phyloP scores from a whole-genome alignment of 2,329 filamentous ascomycete genomes.

The Cercospora citrullina region DNA sequence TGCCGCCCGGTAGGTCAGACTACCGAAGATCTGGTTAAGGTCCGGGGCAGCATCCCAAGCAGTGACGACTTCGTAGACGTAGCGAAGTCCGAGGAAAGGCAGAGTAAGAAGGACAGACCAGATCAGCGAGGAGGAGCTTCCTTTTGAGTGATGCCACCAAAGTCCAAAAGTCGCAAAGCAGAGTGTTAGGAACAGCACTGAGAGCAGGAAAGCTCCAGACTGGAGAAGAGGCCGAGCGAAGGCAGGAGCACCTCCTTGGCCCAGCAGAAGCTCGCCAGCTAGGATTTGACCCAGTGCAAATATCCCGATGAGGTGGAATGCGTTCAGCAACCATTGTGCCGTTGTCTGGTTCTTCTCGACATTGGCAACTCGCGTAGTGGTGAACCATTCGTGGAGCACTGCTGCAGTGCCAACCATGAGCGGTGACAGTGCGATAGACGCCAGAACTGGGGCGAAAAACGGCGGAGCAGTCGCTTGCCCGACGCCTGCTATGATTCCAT shows the following conservation, averaged over 20 bases:
- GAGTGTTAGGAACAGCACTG: background rate
- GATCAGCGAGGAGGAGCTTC: conserved; percentile 10
- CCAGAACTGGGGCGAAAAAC: conserved; percentile 14
- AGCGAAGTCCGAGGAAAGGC: conserved; percentile 11
- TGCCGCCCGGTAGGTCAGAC: conserved; percentile 2
- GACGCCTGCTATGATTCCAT: conserved; percentile 12
- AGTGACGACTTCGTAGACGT: conserved; percentile 13
- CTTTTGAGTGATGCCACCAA: conserved; percentile 5
- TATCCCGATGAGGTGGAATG: conserved; percentile 11
- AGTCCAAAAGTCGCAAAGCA: conserved; percentile 8
- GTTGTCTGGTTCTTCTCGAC: background rate
- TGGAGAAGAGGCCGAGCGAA: conserved; percentile 7
- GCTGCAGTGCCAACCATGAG: conserved; percentile 11
- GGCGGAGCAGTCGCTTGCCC: conserved; percentile 6
- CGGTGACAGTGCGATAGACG: conserved; percentile 4
- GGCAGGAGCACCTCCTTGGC: background rate
- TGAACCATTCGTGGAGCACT: conserved; percentile 12
- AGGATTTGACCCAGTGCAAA: conserved; percentile 8
- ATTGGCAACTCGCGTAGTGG: background rate
- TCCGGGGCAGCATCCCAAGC: conserved; percentile 9
- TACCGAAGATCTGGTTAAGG: conserved; percentile 10
- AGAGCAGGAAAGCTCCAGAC: conserved; percentile 9
- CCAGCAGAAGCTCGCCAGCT: background rate
- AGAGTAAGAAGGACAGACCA: conserved; percentile 14
- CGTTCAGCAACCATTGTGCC: conserved; percentile 11